These are phyloP conservation scores for Botrytis fabae DNA, from an alignment of 2,329 filamentous ascomycete species.

Conservation along the genomic window DNA sequence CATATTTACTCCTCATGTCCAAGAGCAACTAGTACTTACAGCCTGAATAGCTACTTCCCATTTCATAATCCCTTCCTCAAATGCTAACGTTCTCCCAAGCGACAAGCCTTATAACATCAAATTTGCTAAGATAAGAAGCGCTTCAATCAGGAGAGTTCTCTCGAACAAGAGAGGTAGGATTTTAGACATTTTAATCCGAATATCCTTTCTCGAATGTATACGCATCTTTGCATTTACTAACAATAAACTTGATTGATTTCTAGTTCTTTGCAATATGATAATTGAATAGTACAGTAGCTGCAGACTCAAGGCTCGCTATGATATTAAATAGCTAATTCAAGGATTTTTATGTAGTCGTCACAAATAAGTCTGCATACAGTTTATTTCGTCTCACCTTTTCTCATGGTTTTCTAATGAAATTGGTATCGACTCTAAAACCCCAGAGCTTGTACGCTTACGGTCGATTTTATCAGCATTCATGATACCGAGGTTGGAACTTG, in stretches of 20 bases:
- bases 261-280: background rate
- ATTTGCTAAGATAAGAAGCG: background rate
- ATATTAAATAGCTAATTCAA: background rate
- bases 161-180: background rate
- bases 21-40: background rate
- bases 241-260: background rate
- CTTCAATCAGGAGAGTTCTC: background rate
- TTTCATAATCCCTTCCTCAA: background rate
- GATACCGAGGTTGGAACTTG: background rate
- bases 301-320: background rate
- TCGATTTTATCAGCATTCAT: background rate
- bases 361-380: background rate
- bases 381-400: background rate
- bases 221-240: background rate
- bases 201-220: background rate
- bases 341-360: background rate
- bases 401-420: background rate
- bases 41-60: background rate
- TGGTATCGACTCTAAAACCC: background rate
- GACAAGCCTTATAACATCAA: background rate
- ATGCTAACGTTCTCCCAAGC: background rate
- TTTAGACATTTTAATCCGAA: background rate
- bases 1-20: background rate
- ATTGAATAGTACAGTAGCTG: background rate
- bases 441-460: background rate